Base-by-base conservation (phyloP, 2,329 filamentous ascomycete species). In the Lecanicillium sp. region DNA sequence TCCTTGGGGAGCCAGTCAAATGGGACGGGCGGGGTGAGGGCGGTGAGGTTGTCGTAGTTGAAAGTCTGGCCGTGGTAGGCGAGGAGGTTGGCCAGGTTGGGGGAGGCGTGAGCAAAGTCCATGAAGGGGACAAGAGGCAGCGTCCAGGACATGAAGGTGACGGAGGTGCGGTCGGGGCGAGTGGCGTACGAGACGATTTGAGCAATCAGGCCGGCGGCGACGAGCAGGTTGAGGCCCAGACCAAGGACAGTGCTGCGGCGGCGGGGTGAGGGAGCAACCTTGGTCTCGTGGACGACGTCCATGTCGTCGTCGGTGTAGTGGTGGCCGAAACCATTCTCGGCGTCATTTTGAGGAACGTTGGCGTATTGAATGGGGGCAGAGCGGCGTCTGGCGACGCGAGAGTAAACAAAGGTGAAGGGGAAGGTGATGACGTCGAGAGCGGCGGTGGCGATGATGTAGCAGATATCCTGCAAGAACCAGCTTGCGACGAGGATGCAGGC, bases 131-230 rank as follows among this genome's bases (percentile, higher is more conserved):
- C 48, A 3, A 67, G 37, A 2, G 55, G 56, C 3, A 60, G 50
- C 1, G 64, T 66, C 61, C 64, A 67, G 0, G 65, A 67, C 45
- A 67, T 56, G 52, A 64, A 67, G 6, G 56, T 55, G 10, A 67
- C 50, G 2, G 64, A 61, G 42, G 55, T 55, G 19, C 64, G 59
- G 11, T 53, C 37, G 0, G 64, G 65, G 9, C 65, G 59, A 12
- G 57, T 40, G 2, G 55, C 12, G 3, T 53, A 49, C 1, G 55
- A 44, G 12, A 62, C 27, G 8, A 57, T 19, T 29, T 60, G 57
- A 10, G 52, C 53, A 1, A 58, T 15, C n/a, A 63, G 33, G 0
- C 29, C 32, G 5, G 52, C 17, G 12, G 32, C 44, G 11, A 58
- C 44, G 4, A 54, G 12, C 6, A 54, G 9, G 35, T 59, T 55